A percentile compares a stretch with the other conserved stretches of the same genome.
Conservation (phyloP, 2,329 filamentous ascomycete genomes). For the Arthrobotrys entomopaga region DNA sequence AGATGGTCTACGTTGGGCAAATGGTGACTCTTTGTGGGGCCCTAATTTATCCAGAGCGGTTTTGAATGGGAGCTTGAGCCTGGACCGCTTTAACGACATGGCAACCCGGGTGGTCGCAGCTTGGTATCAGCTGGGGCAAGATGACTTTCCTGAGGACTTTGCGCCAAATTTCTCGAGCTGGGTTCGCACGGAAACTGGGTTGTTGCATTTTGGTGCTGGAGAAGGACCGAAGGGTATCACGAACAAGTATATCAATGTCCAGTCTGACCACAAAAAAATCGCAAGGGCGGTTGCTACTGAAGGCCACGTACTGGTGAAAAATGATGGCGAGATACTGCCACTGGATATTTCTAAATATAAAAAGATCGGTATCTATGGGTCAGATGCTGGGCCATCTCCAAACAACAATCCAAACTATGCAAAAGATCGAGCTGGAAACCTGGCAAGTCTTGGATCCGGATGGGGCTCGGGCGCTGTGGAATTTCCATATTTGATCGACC, state of each 20-base stretch:
- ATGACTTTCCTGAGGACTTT: slow-evolving; percentile 67
- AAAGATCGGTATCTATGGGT: slow-evolving; percentile 71
- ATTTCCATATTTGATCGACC: slow-evolving; percentile 82
- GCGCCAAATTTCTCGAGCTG: slow-evolving; percentile 38
- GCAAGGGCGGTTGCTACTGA: slow-evolving; percentile 81
- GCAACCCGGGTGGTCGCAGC: slow-evolving; percentile 84
- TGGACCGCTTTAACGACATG: slow-evolving; percentile 88
- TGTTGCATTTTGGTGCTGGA: slow-evolving; percentile 68
- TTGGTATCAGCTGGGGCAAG: slow-evolving; percentile 90
- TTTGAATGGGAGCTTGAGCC: slow-evolving; percentile 82
- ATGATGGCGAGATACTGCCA: slow-evolving; percentile 70
- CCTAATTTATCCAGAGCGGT: slow-evolving; percentile 77
- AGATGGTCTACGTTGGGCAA: slow-evolving; percentile 75
- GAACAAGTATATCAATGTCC: slow-evolving; percentile 71
- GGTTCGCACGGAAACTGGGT: slow-evolving; percentile 60
- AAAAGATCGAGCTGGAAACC: slow-evolving; percentile 80
- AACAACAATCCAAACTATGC: slow-evolving; percentile 74
- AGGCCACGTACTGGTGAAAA: slow-evolving; percentile 84
- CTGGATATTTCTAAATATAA: slow-evolving; percentile 45
- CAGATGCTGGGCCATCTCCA: slow-evolving; percentile 72
- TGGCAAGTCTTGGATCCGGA: slow-evolving; percentile 67
- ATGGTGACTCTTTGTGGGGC: slow-evolving; percentile 81
- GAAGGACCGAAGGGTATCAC: slow-evolving; percentile 57
- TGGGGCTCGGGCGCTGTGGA: slow-evolving; percentile 92
- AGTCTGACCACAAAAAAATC: slow-evolving; percentile 75